These are phyloP conservation scores for Micractinium conductrix DNA, from an alignment of 139 green algal species.

Conservation along the genomic window DNA sequence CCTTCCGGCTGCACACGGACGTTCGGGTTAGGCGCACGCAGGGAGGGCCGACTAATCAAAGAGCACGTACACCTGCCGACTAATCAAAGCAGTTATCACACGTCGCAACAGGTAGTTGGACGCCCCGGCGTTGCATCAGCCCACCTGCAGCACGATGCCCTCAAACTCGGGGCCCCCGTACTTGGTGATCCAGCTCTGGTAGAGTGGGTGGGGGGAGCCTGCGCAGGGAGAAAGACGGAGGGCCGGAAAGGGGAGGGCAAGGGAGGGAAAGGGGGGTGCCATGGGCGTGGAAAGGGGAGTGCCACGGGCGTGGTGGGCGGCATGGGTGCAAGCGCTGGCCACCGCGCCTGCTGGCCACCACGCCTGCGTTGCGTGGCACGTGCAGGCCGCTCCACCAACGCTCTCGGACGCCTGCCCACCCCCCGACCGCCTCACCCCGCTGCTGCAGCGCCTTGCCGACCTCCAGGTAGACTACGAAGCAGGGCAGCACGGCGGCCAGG, in stretches of 20 bases:
- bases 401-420: not conserved
- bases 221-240: not conserved
- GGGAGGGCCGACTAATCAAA: no score
- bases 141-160: slow-evolving; percentile 7
- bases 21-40: no score
- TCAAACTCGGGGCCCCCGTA: slow-evolving; percentile 41
- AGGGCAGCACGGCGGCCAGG: slow-evolving; percentile 37
- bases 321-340: not conserved
- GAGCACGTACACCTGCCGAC: not conserved
- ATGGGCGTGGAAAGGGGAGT: not conserved
- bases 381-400: not conserved
- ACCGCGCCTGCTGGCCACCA: not conserved
- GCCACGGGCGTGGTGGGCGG: not conserved
- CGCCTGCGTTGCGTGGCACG: not conserved
- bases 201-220: slow-evolving; percentile 36
- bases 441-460: slow-evolving; percentile 23
- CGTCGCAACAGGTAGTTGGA: no score
- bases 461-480: slow-evolving; percentile 34
- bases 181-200: slow-evolving; percentile 34
- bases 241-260: not conserved
- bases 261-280: no score
- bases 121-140: not conserved
- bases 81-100: not conserved
- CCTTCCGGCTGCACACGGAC: not conserved
- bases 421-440: not conserved